phyloP scores from a whole-genome alignment of 2,329 filamentous ascomycete species.

The Diaporthe helianthi region DNA sequence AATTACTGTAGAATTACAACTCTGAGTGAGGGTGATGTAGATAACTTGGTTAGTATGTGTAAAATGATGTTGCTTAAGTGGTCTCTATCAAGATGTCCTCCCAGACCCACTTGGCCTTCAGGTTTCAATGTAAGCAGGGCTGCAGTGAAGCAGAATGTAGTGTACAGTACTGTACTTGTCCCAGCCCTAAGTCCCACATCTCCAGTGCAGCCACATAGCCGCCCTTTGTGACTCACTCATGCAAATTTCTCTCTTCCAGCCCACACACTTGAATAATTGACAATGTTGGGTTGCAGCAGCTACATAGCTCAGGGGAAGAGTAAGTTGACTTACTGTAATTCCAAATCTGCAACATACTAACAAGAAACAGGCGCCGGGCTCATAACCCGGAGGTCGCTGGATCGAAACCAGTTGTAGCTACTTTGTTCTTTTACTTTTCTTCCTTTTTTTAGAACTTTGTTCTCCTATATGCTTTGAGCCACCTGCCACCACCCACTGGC shows the following conservation, averaged over 20 bases:
- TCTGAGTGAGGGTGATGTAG: neutral
- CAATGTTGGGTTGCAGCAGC: neutral
- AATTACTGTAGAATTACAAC: no score
- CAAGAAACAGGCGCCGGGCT: conserved; percentile 31
- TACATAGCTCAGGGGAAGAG: neutral
- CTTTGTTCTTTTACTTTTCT: neutral
- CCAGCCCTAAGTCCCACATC: neutral
- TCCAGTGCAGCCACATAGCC: conserved; percentile 28
- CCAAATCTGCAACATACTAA: neutral
- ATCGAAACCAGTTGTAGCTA: conserved; percentile 36
- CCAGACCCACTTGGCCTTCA: conserved; percentile 17
- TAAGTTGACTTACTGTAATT: neutral
- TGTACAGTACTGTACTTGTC: neutral
- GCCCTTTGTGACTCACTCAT: no score
- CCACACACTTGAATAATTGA: neutral
- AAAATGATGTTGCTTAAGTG: neutral
- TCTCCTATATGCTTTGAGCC: neutral
- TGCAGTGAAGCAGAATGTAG: neutral
- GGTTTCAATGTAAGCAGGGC: conserved; percentile 15
- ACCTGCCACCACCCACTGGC: no score
- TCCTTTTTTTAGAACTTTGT: neutral
- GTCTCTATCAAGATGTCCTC: neutral
- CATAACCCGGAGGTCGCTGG: conserved; percentile 36
- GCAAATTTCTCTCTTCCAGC: neutral
- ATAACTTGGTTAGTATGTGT: neutral